Conservation (phyloP, 2,329 filamentous ascomycete genomes). For the Aspergillus pseudonomiae region DNA sequence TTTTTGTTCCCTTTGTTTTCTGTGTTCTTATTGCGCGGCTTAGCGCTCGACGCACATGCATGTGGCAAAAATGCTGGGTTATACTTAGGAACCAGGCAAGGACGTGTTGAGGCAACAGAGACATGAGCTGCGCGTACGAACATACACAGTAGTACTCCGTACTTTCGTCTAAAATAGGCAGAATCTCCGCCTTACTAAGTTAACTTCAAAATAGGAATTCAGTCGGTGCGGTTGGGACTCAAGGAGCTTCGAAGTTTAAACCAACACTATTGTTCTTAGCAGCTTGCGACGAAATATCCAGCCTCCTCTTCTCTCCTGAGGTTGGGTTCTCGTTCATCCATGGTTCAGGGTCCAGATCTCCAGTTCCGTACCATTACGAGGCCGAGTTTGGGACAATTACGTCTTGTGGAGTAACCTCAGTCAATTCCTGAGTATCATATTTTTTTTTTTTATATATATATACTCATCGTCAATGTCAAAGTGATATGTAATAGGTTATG, state of each 20-base stretch:
- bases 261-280: not conserved
- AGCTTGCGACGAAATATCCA: not conserved
- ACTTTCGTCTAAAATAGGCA: not conserved
- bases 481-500: not conserved
- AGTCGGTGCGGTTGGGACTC: not conserved
- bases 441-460: not conserved
- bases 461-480: not conserved
- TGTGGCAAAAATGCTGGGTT: not conserved
- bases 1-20: not conserved
- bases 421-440: not conserved
- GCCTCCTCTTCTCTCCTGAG: not conserved
- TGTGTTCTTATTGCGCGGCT: not conserved
- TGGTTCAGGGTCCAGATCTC: slow-evolving; percentile 5
- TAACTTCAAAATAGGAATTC: not conserved
- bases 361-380: not conserved
- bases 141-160: not conserved
- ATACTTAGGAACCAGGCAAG: not conserved
- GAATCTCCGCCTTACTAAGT: not conserved
- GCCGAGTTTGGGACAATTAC: slow-evolving; percentile 3
- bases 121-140: not conserved
- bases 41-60: not conserved
- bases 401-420: not conserved
- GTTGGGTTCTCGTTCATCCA: not conserved
- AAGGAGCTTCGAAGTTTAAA: not conserved
- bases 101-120: slow-evolving; percentile 1